Evolutionary conservation across 768 basidiomycete species (phyloP).

Genomic region (Mycena polygramma): DNA sequence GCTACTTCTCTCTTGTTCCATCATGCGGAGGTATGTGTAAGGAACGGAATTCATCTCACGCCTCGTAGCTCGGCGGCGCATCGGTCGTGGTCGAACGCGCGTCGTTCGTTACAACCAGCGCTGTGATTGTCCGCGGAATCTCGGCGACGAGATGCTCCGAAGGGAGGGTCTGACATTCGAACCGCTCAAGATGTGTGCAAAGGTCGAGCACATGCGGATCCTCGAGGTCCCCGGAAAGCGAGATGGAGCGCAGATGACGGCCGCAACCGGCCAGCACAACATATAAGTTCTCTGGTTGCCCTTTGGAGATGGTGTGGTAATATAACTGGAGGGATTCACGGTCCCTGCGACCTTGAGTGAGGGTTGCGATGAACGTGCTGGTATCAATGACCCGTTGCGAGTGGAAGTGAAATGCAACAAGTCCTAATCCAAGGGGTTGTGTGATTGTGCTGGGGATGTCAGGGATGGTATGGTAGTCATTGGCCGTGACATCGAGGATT

Average conservation of each 20-base stretch:
- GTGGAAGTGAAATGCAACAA: not conserved
- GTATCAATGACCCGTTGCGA: not conserved
- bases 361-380: not conserved
- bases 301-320: not conserved
- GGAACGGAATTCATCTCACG: no score
- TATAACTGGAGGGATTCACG: not conserved
- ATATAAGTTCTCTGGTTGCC: not conserved
- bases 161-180: slow-evolving; percentile 5
- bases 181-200: slow-evolving; percentile 17
- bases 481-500: slow-evolving; percentile 12
- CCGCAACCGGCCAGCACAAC: not conserved
- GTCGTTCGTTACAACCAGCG: not conserved
- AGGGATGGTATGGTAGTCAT: not conserved
- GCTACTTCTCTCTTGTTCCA: no score
- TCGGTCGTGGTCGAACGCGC: no score
- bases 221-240: not conserved
- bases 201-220: not conserved
- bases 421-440: not conserved
- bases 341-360: not conserved
- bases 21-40: no score
- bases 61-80: no score
- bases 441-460: not conserved
- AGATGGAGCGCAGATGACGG: not conserved
- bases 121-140: slow-evolving; percentile 10
- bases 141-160: not conserved